These are phyloP conservation scores for Lactarius vividus DNA, from an alignment of 768 basidiomycete species.

Conservation along the genomic window DNA sequence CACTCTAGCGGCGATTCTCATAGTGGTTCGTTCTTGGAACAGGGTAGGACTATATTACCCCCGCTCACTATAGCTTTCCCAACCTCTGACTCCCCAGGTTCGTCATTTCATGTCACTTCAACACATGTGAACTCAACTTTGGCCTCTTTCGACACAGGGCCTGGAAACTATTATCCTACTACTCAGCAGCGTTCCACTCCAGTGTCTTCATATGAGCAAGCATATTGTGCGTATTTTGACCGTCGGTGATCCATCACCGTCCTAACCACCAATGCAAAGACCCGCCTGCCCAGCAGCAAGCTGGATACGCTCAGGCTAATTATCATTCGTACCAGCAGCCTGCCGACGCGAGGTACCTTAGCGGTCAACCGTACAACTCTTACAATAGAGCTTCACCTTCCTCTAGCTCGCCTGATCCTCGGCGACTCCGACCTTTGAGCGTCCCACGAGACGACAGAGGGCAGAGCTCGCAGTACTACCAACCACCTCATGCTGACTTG, in stretches of 20 bases:
- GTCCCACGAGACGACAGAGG: slow-evolving; percentile 10
- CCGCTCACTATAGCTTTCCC: slow-evolving; percentile 28
- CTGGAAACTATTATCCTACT: slow-evolving; percentile 11
- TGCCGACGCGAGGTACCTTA: slow-evolving; percentile 13
- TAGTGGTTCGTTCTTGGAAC: slow-evolving; percentile 25
- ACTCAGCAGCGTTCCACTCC: slow-evolving; percentile 21
- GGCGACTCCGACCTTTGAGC: slow-evolving; percentile 17
- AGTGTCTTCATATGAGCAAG: slow-evolving; percentile 10
- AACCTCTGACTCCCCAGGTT: slow-evolving; percentile 27
- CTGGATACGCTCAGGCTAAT: slow-evolving; percentile 1
- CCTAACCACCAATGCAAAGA: slow-evolving; percentile 13
- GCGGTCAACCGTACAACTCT: slow-evolving; percentile 5
- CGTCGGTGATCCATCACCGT: background rate
- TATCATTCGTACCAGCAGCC: slow-evolving; percentile 14
- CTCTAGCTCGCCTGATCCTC: background rate
- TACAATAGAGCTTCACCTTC: slow-evolving; percentile 20
- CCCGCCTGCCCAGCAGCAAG: slow-evolving; percentile 9
- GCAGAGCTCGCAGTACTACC: slow-evolving; percentile 12
- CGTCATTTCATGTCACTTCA: slow-evolving; percentile 22
- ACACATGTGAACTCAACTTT: slow-evolving; percentile 22
- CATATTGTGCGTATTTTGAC: slow-evolving; percentile 18
- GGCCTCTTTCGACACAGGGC: slow-evolving; percentile 16
- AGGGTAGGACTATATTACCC: slow-evolving; percentile 29
- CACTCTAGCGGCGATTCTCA: slow-evolving; percentile 24
- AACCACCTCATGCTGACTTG: slow-evolving; percentile 2